Conservation (phyloP, 1,284 basidiomycete species). For the Moesziomyces antarcticus region DNA sequence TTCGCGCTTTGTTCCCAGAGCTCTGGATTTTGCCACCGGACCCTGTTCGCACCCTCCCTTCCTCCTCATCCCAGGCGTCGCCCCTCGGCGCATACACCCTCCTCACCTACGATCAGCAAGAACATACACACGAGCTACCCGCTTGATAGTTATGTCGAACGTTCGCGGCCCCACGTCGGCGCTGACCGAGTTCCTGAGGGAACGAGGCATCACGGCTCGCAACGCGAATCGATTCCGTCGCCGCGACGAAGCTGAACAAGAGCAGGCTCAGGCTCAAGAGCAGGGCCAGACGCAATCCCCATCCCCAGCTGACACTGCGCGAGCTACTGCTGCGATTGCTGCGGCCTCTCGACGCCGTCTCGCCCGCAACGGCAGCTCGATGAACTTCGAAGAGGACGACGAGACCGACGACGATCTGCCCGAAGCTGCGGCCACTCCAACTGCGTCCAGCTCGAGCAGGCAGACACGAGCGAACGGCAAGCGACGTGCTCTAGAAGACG, state of each 20-base stretch:
- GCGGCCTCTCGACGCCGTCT: conserved; percentile 20
- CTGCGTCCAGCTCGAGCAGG: conserved; percentile 67
- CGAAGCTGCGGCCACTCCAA: conserved; percentile 59
- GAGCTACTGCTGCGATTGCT: conserved; percentile 9
- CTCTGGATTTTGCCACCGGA: background rate
- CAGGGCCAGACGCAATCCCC: conserved; percentile 19
- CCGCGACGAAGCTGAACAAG: conserved; percentile 38
- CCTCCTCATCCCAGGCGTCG: background rate
- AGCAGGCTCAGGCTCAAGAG: conserved; percentile 70
- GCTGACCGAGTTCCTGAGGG: conserved; percentile 87
- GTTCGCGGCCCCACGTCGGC: conserved; percentile 90
- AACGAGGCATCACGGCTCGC: conserved; percentile 80
- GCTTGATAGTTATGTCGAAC: conserved; percentile 20
- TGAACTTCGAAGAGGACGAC: conserved; percentile 72
- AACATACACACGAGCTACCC: too few relatives aligned
- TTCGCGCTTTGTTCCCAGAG: too few relatives aligned
- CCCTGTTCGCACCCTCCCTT: too few relatives aligned
- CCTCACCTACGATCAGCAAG: background rate
- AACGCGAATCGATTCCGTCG: conserved; percentile 72
- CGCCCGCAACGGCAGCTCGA: conserved; percentile 38
- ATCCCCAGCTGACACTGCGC: conserved; percentile 37
- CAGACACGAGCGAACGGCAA: conserved; percentile 58
- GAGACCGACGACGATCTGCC: conserved; percentile 75
- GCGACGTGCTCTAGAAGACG: conserved; percentile 21
- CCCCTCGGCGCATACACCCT: background rate